Evolutionary conservation across 225 moss, liverwort and hornwort species (phyloP).

Genomic region (Neckera pumila): DNA sequence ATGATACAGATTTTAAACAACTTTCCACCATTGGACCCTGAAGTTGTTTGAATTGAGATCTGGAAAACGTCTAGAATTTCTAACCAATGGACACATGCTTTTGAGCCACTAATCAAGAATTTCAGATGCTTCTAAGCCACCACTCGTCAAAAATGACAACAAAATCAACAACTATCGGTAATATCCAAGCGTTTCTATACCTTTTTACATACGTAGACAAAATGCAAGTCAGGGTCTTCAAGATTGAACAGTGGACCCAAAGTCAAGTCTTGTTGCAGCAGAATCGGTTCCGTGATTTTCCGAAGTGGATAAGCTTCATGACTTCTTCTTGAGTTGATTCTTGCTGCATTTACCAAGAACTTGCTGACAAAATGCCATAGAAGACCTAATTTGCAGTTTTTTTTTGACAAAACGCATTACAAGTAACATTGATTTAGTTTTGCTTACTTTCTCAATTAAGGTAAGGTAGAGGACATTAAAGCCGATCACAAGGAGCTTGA

Average conservation of each 20-base stretch:
- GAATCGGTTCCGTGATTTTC: slow-evolving; percentile 41
- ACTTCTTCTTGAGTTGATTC: slow-evolving; percentile 43
- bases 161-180: neutral
- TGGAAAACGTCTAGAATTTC: neutral
- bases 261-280: slow-evolving; percentile 36
- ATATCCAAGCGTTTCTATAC: neutral
- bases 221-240: slow-evolving; percentile 71
- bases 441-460: neutral
- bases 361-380: neutral
- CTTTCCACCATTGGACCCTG: neutral
- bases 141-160: neutral
- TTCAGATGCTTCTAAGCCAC: neutral
- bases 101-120: neutral
- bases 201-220: slow-evolving; percentile 59
- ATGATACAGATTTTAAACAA: neutral
- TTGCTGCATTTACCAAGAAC: slow-evolving; percentile 21
- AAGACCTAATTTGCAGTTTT: neutral
- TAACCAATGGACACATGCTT: neutral
- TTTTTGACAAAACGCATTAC: neutral
- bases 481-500: neutral
- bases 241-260: slow-evolving; percentile 53
- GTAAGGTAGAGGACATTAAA: neutral
- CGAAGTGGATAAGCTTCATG: slow-evolving; percentile 46
- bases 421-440: too few relatives aligned
- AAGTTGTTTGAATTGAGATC: neutral